A percentile compares a stretch with the other conserved stretches of the same genome.
phyloP scores from a whole-genome alignment of 129 eudicot species.

The Logfia minima region DNA sequence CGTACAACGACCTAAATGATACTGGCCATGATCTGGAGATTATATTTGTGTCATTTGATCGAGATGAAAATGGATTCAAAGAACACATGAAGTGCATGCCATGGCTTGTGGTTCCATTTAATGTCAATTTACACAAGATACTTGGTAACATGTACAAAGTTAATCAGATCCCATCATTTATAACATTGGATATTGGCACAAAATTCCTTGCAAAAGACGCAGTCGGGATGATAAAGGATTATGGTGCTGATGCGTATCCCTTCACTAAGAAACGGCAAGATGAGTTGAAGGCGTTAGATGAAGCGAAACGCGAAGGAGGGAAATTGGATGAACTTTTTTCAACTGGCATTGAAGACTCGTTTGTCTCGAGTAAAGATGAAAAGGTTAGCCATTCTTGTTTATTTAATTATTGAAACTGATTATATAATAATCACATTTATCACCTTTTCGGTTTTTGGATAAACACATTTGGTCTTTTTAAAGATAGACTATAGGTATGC shows the following conservation, averaged over 20 bases:
- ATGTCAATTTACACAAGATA: conserved; percentile 28
- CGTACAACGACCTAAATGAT: conserved; percentile 35
- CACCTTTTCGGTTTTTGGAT: neutral
- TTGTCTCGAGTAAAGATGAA: conserved; percentile 37
- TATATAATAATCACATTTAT: neutral
- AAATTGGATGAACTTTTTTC: conserved; percentile 43
- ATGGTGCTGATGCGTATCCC: conserved; percentile 53
- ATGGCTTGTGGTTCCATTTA: conserved; percentile 53
- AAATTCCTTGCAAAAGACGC: conserved; percentile 37
- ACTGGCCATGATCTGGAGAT: conserved; percentile 35
- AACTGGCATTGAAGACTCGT: conserved; percentile 19
- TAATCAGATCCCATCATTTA: conserved; percentile 41
- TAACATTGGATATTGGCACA: conserved; percentile 32
- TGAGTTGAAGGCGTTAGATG: conserved; percentile 50
- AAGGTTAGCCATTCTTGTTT: conserved; percentile 37
- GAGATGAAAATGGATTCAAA: conserved; percentile 42
- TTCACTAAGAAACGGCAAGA: conserved; percentile 46
- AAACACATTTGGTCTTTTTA: neutral
- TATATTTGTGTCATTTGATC: conserved; percentile 49
- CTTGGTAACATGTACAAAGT: conserved; percentile 37
- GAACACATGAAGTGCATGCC: conserved; percentile 52
- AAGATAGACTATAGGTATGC: too few relatives aligned
- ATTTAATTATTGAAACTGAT: neutral
- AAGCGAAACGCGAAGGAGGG: conserved; percentile 45
- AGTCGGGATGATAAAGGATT: conserved; percentile 45